phyloP scores from a whole-genome alignment of 2,329 filamentous ascomycete species.

The Penicillium sp. region DNA sequence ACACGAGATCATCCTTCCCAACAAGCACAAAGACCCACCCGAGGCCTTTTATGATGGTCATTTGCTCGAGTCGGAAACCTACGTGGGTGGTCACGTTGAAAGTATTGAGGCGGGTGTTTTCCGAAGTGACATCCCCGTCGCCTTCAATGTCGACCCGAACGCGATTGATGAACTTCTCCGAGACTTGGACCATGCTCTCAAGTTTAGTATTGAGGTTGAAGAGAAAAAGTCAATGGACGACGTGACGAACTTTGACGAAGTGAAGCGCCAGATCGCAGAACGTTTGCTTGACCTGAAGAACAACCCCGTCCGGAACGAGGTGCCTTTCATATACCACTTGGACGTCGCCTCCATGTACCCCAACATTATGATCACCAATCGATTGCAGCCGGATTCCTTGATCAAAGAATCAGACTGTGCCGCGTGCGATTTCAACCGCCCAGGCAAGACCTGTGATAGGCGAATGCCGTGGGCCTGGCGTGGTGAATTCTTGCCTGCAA shows the following conservation, averaged over 20 bases:
- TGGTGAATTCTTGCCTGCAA: constrained; percentile 93
- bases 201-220: constrained; percentile 80
- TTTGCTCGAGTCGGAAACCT: constrained; percentile 92
- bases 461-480: constrained; percentile 96
- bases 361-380: constrained; percentile 99
- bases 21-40: constrained; percentile 87
- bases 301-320: constrained; percentile 77
- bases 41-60: constrained; percentile 97
- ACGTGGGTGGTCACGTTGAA: constrained; percentile 96
- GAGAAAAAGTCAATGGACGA: constrained; percentile 78
- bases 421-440: constrained; percentile 95
- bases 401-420: constrained; percentile 94
- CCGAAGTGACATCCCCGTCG: constrained; percentile 87
- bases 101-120: constrained; percentile 99
- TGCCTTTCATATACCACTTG: constrained; percentile 92
- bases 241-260: constrained; percentile 74
- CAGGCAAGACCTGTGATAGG: constrained; percentile 93
- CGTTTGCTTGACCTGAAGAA: constrained; percentile 68
- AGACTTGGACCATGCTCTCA: constrained; percentile 82
- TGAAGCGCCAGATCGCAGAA: constrained; percentile 75
- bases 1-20: constrained; percentile 85
- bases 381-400: constrained; percentile 97
- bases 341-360: constrained; percentile 99
- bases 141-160: constrained; percentile 82
- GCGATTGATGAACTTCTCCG: constrained; percentile 84